phyloP scores from a whole-genome alignment of 2,329 filamentous ascomycete species.

The Dissoconium aciculare region DNA sequence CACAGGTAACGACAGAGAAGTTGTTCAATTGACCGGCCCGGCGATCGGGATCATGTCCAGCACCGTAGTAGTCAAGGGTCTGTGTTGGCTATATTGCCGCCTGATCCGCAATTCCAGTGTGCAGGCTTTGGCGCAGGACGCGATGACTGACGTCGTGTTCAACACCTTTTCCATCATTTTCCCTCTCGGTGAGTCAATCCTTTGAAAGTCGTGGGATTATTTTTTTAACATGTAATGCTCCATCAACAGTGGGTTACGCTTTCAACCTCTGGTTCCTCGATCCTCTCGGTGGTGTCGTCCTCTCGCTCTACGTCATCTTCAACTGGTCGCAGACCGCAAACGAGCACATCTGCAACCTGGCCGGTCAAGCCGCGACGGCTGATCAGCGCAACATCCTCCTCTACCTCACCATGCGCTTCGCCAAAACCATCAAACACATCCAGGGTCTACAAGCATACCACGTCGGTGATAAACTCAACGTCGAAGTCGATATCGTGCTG shows the following conservation, averaged over 20 bases:
- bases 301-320: slow-evolving; percentile 65
- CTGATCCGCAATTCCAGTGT: slow-evolving; percentile 75
- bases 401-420: slow-evolving; percentile 88
- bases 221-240: no score
- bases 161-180: slow-evolving; percentile 82
- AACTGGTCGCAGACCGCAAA: slow-evolving; percentile 63
- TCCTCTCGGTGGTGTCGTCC: slow-evolving; percentile 58
- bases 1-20: slow-evolving; percentile 42
- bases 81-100: slow-evolving; percentile 78
- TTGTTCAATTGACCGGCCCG: slow-evolving; percentile 58
- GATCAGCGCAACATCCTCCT: slow-evolving; percentile 74
- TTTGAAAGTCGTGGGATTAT: no score
- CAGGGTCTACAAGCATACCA: slow-evolving; percentile 77
- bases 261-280: slow-evolving; percentile 73
- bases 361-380: slow-evolving; percentile 61
- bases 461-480: slow-evolving; percentile 69
- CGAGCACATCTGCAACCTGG: slow-evolving; percentile 66
- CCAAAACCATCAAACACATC: slow-evolving; percentile 71
- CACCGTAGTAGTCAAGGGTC: slow-evolving; percentile 68
- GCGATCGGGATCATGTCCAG: slow-evolving; percentile 67
- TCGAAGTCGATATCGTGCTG: slow-evolving; percentile 70
- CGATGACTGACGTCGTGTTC: slow-evolving; percentile 68
- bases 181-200: slow-evolving; percentile 44
- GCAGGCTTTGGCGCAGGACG: slow-evolving; percentile 58
- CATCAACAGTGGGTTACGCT: slow-evolving; percentile 49